Base-by-base conservation (phyloP, 768 basidiomycete genomes). In the Suillus brevipes region DNA sequence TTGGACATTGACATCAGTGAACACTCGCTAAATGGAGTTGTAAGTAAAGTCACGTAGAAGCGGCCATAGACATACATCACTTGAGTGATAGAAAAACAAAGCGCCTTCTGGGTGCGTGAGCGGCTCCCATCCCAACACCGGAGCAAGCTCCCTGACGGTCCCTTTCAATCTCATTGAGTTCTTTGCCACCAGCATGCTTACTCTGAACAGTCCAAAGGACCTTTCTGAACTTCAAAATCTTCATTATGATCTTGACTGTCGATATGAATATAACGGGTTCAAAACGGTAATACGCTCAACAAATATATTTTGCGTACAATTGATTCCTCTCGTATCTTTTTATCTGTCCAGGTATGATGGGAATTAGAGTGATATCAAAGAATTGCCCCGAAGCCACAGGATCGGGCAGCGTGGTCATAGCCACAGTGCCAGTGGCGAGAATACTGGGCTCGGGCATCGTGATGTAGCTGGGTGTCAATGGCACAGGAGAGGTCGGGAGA, bases 21-120 rank as follows among this genome's bases (percentile, higher is more conserved):
- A 84, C 6, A 83, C 74, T 31, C 76, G 78, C 82, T 84, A 62
- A 4, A 50, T 6, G 12, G 37, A 20, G 20, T 23, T 65, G 31
- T 37, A 16, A 18, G 37, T 20, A 28, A n/a, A 25, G 13, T 8
- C 23, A 8, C 55, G 12, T 52, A 34, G 16, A 14, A 16, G 12
- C 3, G 1, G 10, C n/a, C 31, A 45, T 49, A 42, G 20, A 50
- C 58, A 73, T 58, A 84, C 85, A 73, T 79, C 78, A 12, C 72
- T 66, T 50, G 66, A 36, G 59, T 85, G 75, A 66, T 76, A 81
- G 65, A 85, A 88, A 69, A 87, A 88, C 28, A 81, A 75, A 16
- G 79, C 80, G 6, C 87, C 87, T 73, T 88, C 86, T 0, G 86
- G 85, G 70, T 87, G 86, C 5, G 75, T 71, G 36, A 75, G 74